Base-by-base conservation (phyloP, 352 stramenopile species). In the Phytophthora megakarya region DNA sequence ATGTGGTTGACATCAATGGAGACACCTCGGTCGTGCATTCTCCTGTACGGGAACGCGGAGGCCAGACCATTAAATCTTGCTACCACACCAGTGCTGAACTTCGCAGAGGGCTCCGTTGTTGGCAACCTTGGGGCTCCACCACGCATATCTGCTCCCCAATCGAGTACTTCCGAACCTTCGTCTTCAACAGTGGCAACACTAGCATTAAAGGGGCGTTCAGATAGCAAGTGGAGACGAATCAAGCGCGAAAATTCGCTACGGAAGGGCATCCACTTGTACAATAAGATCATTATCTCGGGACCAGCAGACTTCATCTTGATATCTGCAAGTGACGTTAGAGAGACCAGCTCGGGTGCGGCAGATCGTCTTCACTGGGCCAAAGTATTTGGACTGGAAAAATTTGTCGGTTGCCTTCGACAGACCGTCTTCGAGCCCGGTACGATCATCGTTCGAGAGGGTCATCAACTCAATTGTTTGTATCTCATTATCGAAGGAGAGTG, bases 301-400 rank as follows among this genome's bases (percentile, higher is more conserved):
- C 74, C 74, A n/a, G 74, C 74, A 19, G 74, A 82, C 44, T 82
- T 71, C 49, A 62, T 82, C 22, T 53, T 80, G 30, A 50, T 82
- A 42, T 74, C 69, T 5, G 67, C 59, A 21, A 78, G 57, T 21
- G 71, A 76, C 22, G 56, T 82, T 12, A 26, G 61, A 21, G 74
- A 80, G 58, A 74, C 55, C 11, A 61, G 62, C 12, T 72, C 56
- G 2, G 40, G 44, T 40, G 74, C 65, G n/a, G 63, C 65, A 21
- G 72, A 80, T 18, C 67, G 71, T 33, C 47, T 78, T 13, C 52
- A 80, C 3, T 74, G 68, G 69, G 58, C 74, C 13, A 73, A 69
- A 28, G 52, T 65, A 3, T 80, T 80, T 37, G 74, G 74, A 0
- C 45, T 82, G 2, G 72, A 78, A 32, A 46, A 37, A 3, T 80